phyloP scores from a whole-genome alignment of 1,139 yeast species.

The Yarrowia galli region DNA sequence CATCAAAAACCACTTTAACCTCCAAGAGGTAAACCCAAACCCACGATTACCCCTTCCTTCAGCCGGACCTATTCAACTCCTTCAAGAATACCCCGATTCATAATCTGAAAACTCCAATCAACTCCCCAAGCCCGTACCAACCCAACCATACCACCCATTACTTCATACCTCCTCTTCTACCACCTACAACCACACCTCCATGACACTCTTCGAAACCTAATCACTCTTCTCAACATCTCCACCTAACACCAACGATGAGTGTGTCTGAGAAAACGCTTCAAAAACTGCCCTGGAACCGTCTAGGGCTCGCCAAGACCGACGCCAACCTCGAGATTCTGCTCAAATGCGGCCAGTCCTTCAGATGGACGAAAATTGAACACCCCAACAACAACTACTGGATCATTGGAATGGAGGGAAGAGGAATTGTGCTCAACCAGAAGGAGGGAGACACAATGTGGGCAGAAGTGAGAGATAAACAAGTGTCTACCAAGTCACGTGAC shows the following conservation, averaged over 20 bases:
- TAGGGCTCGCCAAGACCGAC: slow-evolving; percentile 12
- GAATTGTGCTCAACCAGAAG: slow-evolving; percentile 51
- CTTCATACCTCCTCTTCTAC: background rate
- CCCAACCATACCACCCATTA: background rate
- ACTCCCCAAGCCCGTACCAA: background rate
- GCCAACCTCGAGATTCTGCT: slow-evolving; percentile 47
- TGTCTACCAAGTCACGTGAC: slow-evolving; percentile 39
- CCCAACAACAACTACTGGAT: slow-evolving; percentile 48
- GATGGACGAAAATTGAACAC: slow-evolving; percentile 49
- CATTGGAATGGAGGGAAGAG: slow-evolving; percentile 51
- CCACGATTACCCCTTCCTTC: slow-evolving; percentile 25
- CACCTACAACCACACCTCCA: background rate
- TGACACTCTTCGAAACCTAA: background rate
- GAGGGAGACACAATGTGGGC: slow-evolving; percentile 49
- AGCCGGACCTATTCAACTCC: background rate
- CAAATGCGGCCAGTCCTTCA: slow-evolving; percentile 77
- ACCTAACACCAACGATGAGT: slow-evolving; percentile 5
- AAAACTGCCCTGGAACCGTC: slow-evolving; percentile 10
- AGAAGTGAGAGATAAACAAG: slow-evolving; percentile 42
- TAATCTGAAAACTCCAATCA: background rate
- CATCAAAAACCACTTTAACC: background rate
- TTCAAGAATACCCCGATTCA: background rate
- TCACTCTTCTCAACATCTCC: slow-evolving; percentile 3
- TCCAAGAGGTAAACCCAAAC: background rate
- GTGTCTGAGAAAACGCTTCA: slow-evolving; percentile 15